These are phyloP conservation scores for Massarina eburnea DNA, from an alignment of 2,329 filamentous ascomycete genomes.

Conservation along the genomic window DNA sequence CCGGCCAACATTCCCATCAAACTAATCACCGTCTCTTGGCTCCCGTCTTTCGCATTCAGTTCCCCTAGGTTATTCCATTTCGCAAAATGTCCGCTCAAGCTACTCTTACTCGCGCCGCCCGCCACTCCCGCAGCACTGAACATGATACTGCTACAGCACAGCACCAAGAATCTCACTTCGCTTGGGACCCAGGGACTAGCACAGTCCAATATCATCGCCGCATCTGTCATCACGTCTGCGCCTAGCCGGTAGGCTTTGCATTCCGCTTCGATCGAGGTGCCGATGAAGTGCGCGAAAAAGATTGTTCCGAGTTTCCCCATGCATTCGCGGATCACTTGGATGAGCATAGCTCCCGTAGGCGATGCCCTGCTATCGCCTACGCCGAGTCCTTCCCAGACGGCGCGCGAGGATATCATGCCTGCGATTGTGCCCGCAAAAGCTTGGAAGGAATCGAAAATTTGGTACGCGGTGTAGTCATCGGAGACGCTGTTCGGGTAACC, in stretches of 20 bases:
- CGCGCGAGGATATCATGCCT: neutral
- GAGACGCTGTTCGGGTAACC: neutral
- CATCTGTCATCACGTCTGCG: neutral
- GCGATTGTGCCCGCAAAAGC: constrained; percentile 1
- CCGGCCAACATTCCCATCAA: neutral
- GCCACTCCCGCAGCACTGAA: neutral
- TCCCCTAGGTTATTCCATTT: constrained; percentile 2
- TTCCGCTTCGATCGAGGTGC: neutral
- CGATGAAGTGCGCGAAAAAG: neutral
- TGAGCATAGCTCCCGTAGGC: constrained; percentile 1
- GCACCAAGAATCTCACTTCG: neutral
- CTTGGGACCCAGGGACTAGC: neutral
- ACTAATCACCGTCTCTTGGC: neutral
- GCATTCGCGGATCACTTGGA: constrained; percentile 4
- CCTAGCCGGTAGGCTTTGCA: constrained; percentile 1
- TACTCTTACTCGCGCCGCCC: neutral
- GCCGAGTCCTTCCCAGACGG: constrained; percentile 2
- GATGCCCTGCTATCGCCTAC: constrained; percentile 1
- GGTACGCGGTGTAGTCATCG: neutral
- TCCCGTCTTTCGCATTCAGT: constrained; percentile 1
- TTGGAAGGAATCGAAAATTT: constrained; percentile 1
- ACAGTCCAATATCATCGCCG: neutral
- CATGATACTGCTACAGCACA: neutral
- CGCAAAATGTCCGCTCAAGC: constrained; percentile 1
- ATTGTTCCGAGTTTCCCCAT: constrained; percentile 3